Evolutionary conservation across 257 asterid genomes (phyloP), one percentile per base, ranked within the genome.

Genomic region (Voacanga thouarsii): DNA sequence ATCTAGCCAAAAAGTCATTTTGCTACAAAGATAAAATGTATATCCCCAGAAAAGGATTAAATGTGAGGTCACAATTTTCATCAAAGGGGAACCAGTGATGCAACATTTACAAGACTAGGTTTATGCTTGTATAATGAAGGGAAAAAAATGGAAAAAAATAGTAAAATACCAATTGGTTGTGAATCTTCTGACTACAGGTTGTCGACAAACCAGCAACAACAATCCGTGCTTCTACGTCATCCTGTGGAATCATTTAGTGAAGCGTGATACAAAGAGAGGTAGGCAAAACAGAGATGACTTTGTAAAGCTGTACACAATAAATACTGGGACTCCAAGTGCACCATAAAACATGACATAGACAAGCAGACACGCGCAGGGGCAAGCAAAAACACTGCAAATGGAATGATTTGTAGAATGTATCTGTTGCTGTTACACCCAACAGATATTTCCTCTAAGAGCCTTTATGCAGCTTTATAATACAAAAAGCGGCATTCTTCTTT

Each of bases 121-220:
- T 30, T 57, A 12, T 23, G 69, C 57, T 23, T 1, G 70, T 9
- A 26, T 41, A 74, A 33, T 15, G 16, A 50, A 57, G n/a, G n/a
- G 10, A 23, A 43, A 53, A 69, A 66, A 61, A 74, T 28, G 5
- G 43, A 47, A 61, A 51, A 49, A 12, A 37, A 39, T 21, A 70
- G 16, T n/a, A 41, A 61, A 75, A 70, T 92, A 93, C 99, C 98
- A 96, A 82, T 85, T 96, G 99, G 79, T 96, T 96, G 84, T 96
- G 99, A 88, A 96, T 93, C 92, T 96, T 96, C 96, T 96, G 99
- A 86, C 99, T 96, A 77, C 99, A 96, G 43, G 99, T 90, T 83
- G 92, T 90, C 76, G 99, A 96, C 80, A 89, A 85, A 82, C 97
- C 99, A 72, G 99, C 96, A 44, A 96, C 92, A 55, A 96, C 73